Base-by-base conservation (phyloP, 1,284 basidiomycete genomes). In the Malassezia slooffiae region DNA sequence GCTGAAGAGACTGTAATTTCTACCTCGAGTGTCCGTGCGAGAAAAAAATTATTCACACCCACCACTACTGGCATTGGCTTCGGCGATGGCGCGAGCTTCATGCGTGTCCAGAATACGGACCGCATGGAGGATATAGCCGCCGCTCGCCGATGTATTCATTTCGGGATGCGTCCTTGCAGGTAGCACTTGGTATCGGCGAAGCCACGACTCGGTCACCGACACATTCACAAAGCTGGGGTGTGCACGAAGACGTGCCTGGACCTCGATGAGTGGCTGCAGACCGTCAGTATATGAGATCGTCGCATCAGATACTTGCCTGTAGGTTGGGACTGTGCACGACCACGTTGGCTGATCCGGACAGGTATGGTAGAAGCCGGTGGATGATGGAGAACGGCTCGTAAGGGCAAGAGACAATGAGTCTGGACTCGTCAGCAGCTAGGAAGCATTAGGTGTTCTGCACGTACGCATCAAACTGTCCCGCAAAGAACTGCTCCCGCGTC, bases 141-240 rank as follows among this genome's bases (percentile, higher is more conserved):
- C 89, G 3, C 83, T 82, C 1, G 85, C 86, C 13, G 85, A 83
- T 36, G 82, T 86, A 47, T 76, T 82, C 93, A 99, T 97, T 57
- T 80, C 80, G 1, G 93, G 93, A 73, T 99, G 93, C 31, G 87
- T 93, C 24, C 93, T 77, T 12, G 91, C 91, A 19, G 91, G 91
- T 15, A 99, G 75, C 9, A 90, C 83, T 70, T 96, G 91, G 73
- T 96, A 97, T 54, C 79, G 78, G 38, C 93, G 78, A 37, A 88
- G 71, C 83, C 86, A 97, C 9, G 81, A 77, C 72, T 97, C 91
- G 2, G 83, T 83, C 12, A 97, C 73, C 16, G 78, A 80, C 8
- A 88, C 81, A 22, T 80, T 81, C 16, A 96, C 74, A 52, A 81
- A 91, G 52, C 77, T 73, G 7, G 81, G 78, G 31, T 76, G 69